These are phyloP conservation scores for Botrytis porri DNA, from an alignment of 2,329 filamentous ascomycete genomes.

Conservation along the genomic window DNA sequence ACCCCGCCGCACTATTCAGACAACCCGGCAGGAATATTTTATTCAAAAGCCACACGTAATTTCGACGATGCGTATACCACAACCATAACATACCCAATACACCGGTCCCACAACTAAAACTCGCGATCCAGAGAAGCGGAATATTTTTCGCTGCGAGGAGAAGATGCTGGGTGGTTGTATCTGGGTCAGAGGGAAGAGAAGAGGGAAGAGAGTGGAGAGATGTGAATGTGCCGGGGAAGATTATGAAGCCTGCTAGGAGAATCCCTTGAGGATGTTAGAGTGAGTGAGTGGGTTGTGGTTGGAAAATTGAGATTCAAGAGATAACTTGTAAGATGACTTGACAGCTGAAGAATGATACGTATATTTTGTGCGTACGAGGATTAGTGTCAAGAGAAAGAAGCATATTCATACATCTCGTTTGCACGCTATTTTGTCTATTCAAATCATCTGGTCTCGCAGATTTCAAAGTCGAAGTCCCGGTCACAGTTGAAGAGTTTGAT, in stretches of 20 bases:
- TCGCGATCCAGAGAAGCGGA: background rate
- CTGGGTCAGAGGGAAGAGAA: background rate
- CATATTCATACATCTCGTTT: constrained; percentile 36
- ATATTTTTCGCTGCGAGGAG: background rate
- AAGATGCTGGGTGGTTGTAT: background rate
- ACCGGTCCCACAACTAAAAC: background rate
- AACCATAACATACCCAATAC: background rate
- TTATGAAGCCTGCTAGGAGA: background rate
- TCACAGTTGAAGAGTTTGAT: background rate
- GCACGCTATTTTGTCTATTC: constrained; percentile 28
- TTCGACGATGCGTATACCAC: background rate
- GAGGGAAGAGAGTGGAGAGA: background rate
- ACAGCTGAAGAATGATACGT: constrained; percentile 35
- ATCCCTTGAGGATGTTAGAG: background rate
- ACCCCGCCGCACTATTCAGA: background rate
- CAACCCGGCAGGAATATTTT: background rate
- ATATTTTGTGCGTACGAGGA: constrained; percentile 35
- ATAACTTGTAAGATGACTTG: background rate
- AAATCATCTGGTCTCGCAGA: background rate
- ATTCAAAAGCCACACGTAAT: background rate
- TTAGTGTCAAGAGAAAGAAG: constrained; percentile 34
- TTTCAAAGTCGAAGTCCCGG: background rate
- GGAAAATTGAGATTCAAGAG: background rate
- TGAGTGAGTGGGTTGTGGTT: background rate
- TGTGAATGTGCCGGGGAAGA: background rate